Percentiles rank a stretch among this genome's conserved stretches.
Evolutionary conservation across 2,329 filamentous ascomycete species (phyloP).

Genomic region (Clarireedia homoeocarpa): DNA sequence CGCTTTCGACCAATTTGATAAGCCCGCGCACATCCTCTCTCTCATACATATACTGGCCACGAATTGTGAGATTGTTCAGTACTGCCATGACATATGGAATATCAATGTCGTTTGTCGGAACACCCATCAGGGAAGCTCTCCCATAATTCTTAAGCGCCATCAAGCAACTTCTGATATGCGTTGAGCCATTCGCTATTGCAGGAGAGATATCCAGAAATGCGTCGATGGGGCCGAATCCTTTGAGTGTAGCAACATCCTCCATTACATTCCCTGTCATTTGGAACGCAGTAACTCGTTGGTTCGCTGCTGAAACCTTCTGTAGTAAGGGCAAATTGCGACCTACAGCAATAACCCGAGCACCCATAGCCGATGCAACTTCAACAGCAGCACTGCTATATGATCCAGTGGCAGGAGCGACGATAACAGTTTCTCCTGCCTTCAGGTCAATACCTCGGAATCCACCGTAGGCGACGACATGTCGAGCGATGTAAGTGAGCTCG

Average conservation of each 20-base stretch:
- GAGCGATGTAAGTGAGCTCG: conserved; percentile 2
- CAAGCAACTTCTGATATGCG: conserved; percentile 34
- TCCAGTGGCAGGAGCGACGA: conserved; percentile 41
- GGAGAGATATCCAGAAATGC: conserved; percentile 41
- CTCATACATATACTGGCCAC: conserved; percentile 40
- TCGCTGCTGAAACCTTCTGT: conserved; percentile 27
- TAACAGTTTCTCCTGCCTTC: conserved; percentile 37
- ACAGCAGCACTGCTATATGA: conserved; percentile 38
- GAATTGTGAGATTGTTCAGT: conserved; percentile 30
- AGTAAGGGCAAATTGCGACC: conserved; percentile 36
- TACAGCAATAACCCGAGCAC: conserved; percentile 41
- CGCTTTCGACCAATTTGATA: conserved; percentile 36
- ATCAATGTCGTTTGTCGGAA: conserved; percentile 21
- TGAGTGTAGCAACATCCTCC: conserved; percentile 12
- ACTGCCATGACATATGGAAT: conserved; percentile 28
- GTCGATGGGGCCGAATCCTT: conserved; percentile 31
- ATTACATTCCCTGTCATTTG: conserved; percentile 34
- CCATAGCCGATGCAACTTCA: conserved; percentile 38
- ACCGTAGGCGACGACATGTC: conserved; percentile 38
- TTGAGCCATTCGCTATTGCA: conserved; percentile 30
- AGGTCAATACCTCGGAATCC: conserved; percentile 38
- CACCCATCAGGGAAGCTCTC: conserved; percentile 30
- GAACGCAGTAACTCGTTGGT: conserved; percentile 33
- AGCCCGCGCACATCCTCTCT: conserved; percentile 32
- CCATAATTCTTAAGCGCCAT: conserved; percentile 25